Conservation (phyloP, 75 land plant genomes). For the Pinus taeda region DNA sequence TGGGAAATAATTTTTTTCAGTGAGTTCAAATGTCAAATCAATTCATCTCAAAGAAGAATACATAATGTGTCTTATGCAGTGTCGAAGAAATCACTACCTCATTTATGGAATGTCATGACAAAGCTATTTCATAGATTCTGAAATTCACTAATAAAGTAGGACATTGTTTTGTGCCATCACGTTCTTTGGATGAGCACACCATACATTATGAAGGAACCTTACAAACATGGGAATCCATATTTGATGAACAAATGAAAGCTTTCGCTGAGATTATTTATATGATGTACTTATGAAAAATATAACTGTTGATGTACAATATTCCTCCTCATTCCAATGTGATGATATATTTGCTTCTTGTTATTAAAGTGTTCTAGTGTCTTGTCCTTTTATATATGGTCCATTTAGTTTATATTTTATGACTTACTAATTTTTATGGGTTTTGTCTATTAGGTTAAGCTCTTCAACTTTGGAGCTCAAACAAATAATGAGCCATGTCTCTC, state of each 20-base stretch:
- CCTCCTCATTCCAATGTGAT: no score
- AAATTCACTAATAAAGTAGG: neutral
- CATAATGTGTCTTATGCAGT: neutral
- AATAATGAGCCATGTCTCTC: neutral
- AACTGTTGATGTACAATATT: conserved; percentile 30
- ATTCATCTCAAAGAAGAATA: conserved; percentile 20
- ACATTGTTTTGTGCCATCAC: neutral
- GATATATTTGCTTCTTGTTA: no score
- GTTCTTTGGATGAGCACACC: no score
- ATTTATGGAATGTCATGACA: conserved; percentile 23
- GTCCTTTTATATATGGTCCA: neutral
- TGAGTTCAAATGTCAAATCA: conserved; percentile 32
- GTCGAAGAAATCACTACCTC: conserved; percentile 11
- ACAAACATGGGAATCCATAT: conserved; percentile 32
- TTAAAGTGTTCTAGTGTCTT: neutral
- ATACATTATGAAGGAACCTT: conserved; percentile 15
- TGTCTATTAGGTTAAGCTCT: conserved; percentile 35
- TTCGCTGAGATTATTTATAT: conserved; percentile 41
- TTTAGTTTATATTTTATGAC: no score
- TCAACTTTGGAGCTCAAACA: conserved; percentile 7
- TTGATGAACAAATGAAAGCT: conserved; percentile 23
- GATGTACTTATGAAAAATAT: conserved; percentile 20
- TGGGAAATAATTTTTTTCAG: conserved; percentile 19
- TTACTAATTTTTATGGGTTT: no score
- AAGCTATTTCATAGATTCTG: conserved; percentile 20